A percentile compares a stretch with the other conserved stretches of the same genome.
Evolutionary conservation across 2,329 filamentous ascomycete genomes (phyloP).

Genomic region (Diplodia mutila): DNA sequence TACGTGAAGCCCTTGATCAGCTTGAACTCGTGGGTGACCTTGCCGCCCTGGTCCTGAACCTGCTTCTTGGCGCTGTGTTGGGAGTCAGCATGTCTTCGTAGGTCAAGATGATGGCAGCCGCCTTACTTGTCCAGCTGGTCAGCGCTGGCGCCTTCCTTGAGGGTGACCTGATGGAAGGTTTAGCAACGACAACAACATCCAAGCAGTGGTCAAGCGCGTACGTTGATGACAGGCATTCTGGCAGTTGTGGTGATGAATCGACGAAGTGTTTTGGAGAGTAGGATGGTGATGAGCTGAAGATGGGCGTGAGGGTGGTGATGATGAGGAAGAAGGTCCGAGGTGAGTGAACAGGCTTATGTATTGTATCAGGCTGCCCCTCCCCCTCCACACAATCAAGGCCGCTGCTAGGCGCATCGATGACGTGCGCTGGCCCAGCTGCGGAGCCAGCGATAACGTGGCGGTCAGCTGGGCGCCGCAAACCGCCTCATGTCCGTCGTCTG

Average conservation of each 20-base stretch:
- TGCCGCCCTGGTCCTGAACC: conserved; percentile 75
- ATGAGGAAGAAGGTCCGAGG: neutral
- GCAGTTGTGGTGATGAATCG: neutral
- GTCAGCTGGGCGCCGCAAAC: conserved; percentile 23
- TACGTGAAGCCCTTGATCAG: conserved; percentile 95
- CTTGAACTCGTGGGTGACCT: conserved; percentile 78
- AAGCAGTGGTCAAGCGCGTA: conserved; percentile 28
- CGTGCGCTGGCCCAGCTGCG: conserved; percentile 26
- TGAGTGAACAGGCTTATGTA: conserved; percentile 24
- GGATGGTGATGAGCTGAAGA: conserved; percentile 3
- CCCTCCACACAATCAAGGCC: conserved; percentile 24
- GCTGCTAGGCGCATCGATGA: conserved; percentile 28
- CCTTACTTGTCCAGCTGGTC: conserved; percentile 70
- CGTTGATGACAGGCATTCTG: conserved; percentile 45
- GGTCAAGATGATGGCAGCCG: conserved; percentile 4
- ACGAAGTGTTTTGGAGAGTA: conserved; percentile 20
- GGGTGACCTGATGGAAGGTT: conserved; percentile 66
- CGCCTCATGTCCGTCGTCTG: conserved; percentile 1
- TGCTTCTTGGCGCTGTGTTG: conserved; percentile 72
- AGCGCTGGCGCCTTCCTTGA: conserved; percentile 69
- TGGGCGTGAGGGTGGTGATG: neutral
- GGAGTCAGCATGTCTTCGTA: neutral
- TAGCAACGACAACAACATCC: conserved; percentile 24
- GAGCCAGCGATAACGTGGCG: conserved; percentile 26
- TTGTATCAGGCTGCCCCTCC: conserved; percentile 22